phyloP scores from a whole-genome alignment of 148 eudicot genomes.

The Mesembryanthemum crystallinum region DNA sequence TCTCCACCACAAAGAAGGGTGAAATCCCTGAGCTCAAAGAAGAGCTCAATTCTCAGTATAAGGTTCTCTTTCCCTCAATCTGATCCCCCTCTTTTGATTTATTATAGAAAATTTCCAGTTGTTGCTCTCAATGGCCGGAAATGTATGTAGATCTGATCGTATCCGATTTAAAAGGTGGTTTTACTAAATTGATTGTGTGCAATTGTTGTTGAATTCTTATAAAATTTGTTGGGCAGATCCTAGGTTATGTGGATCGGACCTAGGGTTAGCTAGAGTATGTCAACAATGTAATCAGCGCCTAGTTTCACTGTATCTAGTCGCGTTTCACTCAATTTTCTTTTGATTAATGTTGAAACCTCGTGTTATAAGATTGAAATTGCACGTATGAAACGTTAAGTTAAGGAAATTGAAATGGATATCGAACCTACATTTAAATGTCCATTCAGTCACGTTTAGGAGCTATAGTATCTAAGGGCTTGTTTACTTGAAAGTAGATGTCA shows the following conservation, averaged over 20 bases:
- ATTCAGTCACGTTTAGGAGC: background rate
- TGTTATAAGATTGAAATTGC: background rate
- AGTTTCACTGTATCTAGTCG: background rate
- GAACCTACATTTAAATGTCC: background rate
- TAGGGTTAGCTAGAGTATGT: conserved; percentile 4
- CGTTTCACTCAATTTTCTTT: background rate
- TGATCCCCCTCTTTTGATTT: background rate
- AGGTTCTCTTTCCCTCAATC: conserved; percentile 39
- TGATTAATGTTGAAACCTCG: background rate
- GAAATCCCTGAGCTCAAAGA: conserved; percentile 99
- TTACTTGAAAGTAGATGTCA: no score
- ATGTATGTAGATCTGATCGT: conserved; percentile 33
- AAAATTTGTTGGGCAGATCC: conserved; percentile 1
- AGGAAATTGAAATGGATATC: background rate
- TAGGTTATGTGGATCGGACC: conserved; percentile 18
- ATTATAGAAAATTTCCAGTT: background rate
- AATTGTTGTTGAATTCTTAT: conserved; percentile 7
- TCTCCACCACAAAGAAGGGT: conserved; percentile 98
- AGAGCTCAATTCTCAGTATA: conserved; percentile 99
- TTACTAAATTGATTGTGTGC: conserved; percentile 3
- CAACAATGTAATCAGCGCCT: conserved; percentile 5
- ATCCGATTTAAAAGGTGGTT: background rate
- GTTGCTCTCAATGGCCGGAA: conserved; percentile 3
- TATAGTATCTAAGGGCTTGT: no score
- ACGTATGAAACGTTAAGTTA: background rate